Base-by-base conservation (phyloP, 1,284 basidiomycete genomes). In the Ceratorhiza oryzae-sativae region DNA sequence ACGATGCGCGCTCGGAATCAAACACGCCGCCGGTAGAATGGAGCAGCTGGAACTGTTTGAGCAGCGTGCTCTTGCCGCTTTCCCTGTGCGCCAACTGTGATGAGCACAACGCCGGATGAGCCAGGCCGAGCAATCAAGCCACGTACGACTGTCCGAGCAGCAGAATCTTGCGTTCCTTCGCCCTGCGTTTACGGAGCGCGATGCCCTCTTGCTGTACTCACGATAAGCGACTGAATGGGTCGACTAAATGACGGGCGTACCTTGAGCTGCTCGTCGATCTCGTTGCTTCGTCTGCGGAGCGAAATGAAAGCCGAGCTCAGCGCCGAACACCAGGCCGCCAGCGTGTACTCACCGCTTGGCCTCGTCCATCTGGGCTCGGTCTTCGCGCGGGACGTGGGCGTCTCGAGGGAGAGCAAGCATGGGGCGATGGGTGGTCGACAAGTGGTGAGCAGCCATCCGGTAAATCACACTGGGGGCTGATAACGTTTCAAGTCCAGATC, bases 1-100 rank as follows among this genome's bases (percentile, higher is more conserved):
- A 93, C 36, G 91, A 90, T 73, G 90, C 86, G 74, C 91, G 84
- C 78, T 93, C 91, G 25, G 88, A 86, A 73, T 86, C 86, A 79
- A 93, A 93, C 30, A 87, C 85, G 39, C 34, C 49, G 20, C 25
- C 39, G 25, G 34, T 56, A 30, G 61, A 45, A 51, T 67, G 46
- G 15, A 74, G 42, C 9, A 72, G 60, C 32, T 61, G 71, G 30
- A 74, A 74, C 45, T 72, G 62, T 39, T 74, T 74, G 13, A 74
- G 65, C 6, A 65, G 48, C 36, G 73, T 74, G 45, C 55, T 68
- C 27, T 74, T 72, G 45, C 72, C 72, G 45, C 62, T 68, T 53
- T 72, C 62, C 18, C 58, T 30, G 48, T 15, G 48, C 2, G 48
- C 12, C 9, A 51, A 1, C 13, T 39, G 6, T 13, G 13, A 13